A percentile compares a stretch with the other conserved stretches of the same genome.
These are phyloP conservation scores for Sporothrix variecibatus DNA, from an alignment of 2,329 filamentous ascomycete genomes.

Conservation along the genomic window DNA sequence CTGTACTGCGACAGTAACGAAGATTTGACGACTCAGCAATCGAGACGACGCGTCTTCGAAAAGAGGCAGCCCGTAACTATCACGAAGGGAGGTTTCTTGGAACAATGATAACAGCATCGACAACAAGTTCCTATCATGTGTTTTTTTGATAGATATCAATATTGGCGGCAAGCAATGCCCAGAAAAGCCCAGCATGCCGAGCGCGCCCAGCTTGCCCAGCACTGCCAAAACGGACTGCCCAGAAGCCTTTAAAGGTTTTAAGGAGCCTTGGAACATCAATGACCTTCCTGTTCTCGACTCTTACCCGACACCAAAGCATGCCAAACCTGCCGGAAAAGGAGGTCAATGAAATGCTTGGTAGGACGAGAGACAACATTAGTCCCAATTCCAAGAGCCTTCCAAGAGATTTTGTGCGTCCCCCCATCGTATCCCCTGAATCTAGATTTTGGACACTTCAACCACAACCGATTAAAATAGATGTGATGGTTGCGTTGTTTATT, in stretches of 20 bases:
- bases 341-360: not conserved
- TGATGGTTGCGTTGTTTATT: not conserved
- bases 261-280: not conserved
- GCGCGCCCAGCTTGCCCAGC: not conserved
- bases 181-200: conserved; percentile 1
- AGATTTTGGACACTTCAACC: too few relatives aligned
- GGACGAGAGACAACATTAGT: not conserved
- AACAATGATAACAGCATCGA: too few relatives aligned
- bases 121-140: not conserved
- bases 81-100: not conserved
- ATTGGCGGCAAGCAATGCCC: not conserved
- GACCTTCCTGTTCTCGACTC: conserved; percentile 17
- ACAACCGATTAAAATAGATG: not conserved
- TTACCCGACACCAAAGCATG: not conserved
- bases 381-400: too few relatives aligned
- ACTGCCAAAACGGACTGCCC: not conserved
- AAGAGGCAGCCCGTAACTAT: not conserved
- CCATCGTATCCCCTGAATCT: too few relatives aligned
- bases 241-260: not conserved
- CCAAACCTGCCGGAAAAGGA: not conserved
- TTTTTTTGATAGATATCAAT: too few relatives aligned
- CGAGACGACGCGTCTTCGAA: not conserved
- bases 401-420: too few relatives aligned
- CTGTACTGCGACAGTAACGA: not conserved
- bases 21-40: not conserved